Evolutionary conservation across 176 grass and related monocot genomes (phyloP).

Genomic region (Carex littledalei): DNA sequence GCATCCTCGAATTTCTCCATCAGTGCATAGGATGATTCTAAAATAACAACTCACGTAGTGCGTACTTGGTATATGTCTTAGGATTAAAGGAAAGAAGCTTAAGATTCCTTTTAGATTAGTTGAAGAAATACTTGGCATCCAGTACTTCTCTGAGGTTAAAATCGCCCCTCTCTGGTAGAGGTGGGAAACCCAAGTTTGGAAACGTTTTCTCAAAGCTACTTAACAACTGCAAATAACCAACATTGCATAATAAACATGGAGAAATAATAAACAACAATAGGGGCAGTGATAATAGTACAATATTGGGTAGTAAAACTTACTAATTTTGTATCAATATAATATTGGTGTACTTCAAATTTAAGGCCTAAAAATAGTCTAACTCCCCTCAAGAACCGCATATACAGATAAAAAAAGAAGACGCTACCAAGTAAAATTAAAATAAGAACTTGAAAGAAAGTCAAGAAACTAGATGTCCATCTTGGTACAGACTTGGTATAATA

Average conservation of each 20-base stretch:
- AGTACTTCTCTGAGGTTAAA: slow-evolving; percentile 85
- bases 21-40: neutral
- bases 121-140: slow-evolving; percentile 82
- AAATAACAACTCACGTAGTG: neutral
- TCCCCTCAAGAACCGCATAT: neutral
- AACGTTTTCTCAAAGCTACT: slow-evolving; percentile 72
- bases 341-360: neutral
- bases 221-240: slow-evolving; percentile 66
- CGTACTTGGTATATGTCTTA: neutral
- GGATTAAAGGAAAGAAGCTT: slow-evolving; percentile 3
- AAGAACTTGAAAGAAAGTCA: neutral
- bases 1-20: neutral
- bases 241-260: neutral
- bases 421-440: neutral
- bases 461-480: neutral
- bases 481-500: neutral
- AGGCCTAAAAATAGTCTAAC: neutral
- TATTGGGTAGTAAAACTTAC: neutral
- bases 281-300: neutral
- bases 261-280: slow-evolving; percentile 8
- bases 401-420: neutral
- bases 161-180: slow-evolving; percentile 80
- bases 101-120: slow-evolving; percentile 28
- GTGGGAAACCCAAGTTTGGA: slow-evolving; percentile 55
- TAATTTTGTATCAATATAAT: no score